A percentile compares a stretch with the other conserved stretches of the same genome.
Evolutionary conservation across 768 basidiomycete species (phyloP).

Genomic region (Phaeotremella skinneri): DNA sequence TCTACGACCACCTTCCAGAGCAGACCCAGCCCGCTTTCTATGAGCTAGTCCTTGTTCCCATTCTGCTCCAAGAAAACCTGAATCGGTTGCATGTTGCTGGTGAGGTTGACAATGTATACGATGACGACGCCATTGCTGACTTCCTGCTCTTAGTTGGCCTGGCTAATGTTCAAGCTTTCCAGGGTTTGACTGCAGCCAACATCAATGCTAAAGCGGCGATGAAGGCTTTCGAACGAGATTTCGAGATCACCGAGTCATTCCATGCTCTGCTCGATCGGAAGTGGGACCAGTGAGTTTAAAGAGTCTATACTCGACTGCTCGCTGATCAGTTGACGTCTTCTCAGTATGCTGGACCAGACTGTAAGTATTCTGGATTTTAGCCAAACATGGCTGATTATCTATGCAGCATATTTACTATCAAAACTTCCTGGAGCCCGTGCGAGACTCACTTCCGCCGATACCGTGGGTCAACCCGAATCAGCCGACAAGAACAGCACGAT

Average conservation of each 20-base stretch:
- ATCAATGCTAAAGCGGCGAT: constrained; percentile 60
- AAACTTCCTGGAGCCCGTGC: constrained; percentile 64
- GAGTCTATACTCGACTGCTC: not conserved
- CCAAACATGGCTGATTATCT: not conserved
- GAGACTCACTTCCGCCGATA: constrained; percentile 56
- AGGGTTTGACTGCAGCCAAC: constrained; percentile 65
- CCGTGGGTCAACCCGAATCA: constrained; percentile 56
- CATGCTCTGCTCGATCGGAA: constrained; percentile 62
- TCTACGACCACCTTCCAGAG: constrained; percentile 60
- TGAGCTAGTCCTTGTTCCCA: constrained; percentile 68
- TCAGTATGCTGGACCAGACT: constrained; percentile 68
- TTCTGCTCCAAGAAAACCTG: constrained; percentile 62
- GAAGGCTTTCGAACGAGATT: constrained; percentile 63
- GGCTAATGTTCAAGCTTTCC: constrained; percentile 64
- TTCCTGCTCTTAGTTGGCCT: constrained; percentile 50
- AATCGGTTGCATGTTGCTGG: constrained; percentile 62
- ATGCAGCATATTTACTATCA: constrained; percentile 33
- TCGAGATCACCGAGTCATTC: constrained; percentile 62
- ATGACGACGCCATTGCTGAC: not conserved
- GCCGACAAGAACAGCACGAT: constrained; percentile 52
- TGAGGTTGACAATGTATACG: not conserved
- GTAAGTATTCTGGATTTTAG: constrained; percentile 57
- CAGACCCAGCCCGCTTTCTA: constrained; percentile 63
- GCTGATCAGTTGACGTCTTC: constrained; percentile 24
- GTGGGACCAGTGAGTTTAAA: constrained; percentile 61